Percentiles rank a stretch among this genome's conserved stretches.
phyloP scores from a whole-genome alignment of 2,329 filamentous ascomycete genomes.

The Epichloe glyceriae region DNA sequence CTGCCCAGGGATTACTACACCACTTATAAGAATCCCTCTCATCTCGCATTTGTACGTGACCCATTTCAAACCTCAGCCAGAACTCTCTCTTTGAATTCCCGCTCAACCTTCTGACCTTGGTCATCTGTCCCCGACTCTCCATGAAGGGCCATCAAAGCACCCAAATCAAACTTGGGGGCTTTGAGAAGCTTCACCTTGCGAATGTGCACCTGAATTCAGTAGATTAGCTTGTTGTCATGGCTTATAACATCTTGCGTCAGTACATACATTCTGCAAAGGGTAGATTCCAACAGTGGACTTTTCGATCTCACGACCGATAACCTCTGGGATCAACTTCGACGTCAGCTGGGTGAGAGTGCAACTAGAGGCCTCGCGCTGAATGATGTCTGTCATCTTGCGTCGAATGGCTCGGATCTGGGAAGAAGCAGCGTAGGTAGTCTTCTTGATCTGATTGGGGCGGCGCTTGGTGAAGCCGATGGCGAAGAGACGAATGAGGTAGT shows the following conservation, averaged over 20 bases:
- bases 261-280: conserved; percentile 90
- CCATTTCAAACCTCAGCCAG: conserved; percentile 75
- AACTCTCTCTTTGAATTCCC: conserved; percentile 98
- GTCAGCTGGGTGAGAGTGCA: conserved; percentile 95
- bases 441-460: conserved; percentile 99
- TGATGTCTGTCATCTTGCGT: conserved; percentile 99
- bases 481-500: conserved; percentile 98
- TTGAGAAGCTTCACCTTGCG: conserved; percentile 99
- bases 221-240: not conserved
- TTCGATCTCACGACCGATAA: conserved; percentile 99
- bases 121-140: conserved; percentile 95
- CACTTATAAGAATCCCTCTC: conserved; percentile 18
- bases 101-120: conserved; percentile 95
- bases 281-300: conserved; percentile 99
- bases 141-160: conserved; percentile 89
- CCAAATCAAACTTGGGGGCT: conserved; percentile 97
- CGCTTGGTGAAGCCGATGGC: conserved; percentile 99
- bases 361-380: conserved; percentile 85
- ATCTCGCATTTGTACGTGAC: conserved; percentile 17
- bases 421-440: conserved; percentile 95
- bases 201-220: conserved; percentile 72
- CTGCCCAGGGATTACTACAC: conserved; percentile 20
- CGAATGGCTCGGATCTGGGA: conserved; percentile 97
- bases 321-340: conserved; percentile 97
- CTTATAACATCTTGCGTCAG: not conserved